Evolutionary conservation across 768 basidiomycete genomes (phyloP), one percentile per base, ranked within the genome.

Genomic region (Panaeolus papilionaceus): DNA sequence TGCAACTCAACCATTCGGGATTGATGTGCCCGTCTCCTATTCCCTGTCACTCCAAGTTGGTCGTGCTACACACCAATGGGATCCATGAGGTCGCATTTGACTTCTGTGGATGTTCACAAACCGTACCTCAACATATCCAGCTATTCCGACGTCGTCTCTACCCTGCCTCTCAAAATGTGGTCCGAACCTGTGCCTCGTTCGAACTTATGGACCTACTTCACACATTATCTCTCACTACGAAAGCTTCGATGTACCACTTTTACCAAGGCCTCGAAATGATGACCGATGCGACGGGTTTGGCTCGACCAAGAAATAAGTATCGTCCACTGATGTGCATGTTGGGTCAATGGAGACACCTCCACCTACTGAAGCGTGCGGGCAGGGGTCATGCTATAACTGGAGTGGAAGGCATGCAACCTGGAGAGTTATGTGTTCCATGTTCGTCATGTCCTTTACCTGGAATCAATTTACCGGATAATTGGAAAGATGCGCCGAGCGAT

Each of bases 381-480:
- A 45, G 74, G 8, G 75, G 74, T 1, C 72, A 79, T 66, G 66
- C 72, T 49, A 33, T 44, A 10, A 16, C 20, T 0, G 75, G 79
- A 4, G 68, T 67, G 3, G 33, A 11, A 2, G 68, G 42, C 4
- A 78, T 77, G 1, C 28, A 63, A 20, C 66, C 66, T 14, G 77
- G 81, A 0, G 73, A 75, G 66, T 70, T 74, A 8, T 75, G 76
- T 0, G 68, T 80, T 1, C 66, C 68, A 3, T 81, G 79, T 62
- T 76, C 77, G 4, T 77, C 78, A 3, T 82, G 81, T 67, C 81
- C 80, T 2, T 75, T 75, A 0, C 77, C 75, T 0, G 74, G 68
- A 0, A 67, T 74, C 0, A 81, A 81, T 67, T 61, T 82, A 1
- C 74, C 73, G 0, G 54, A 62, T 1, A 69, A 71, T 28, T 70